phyloP scores from a whole-genome alignment of 768 basidiomycete genomes.

The Saitozyma sp. region DNA sequence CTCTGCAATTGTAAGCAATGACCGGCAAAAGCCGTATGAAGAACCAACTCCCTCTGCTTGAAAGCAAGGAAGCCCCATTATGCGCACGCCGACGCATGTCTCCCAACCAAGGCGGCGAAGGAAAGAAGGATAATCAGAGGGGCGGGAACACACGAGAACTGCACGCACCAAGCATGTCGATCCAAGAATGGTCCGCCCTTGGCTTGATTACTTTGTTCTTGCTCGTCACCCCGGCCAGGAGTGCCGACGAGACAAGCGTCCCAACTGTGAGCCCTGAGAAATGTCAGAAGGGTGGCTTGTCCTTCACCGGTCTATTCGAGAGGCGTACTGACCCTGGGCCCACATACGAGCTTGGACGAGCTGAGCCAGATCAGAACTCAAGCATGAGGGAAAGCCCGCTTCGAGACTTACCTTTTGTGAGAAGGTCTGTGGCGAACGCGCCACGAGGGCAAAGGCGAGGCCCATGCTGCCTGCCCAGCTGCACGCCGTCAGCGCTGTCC shows the following conservation, averaged over 20 bases:
- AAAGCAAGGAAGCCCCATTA: no score
- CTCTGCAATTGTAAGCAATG: no score
- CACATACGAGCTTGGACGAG: slow-evolving; percentile 52
- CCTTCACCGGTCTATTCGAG: no score
- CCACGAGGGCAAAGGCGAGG: slow-evolving; percentile 38
- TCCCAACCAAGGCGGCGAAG: no score
- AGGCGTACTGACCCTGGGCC: slow-evolving; percentile 42
- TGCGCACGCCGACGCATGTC: no score
- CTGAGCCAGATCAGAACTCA: slow-evolving; percentile 12
- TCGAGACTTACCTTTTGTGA: slow-evolving; percentile 43
- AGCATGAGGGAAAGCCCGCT: neutral
- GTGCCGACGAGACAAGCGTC: slow-evolving; percentile 41
- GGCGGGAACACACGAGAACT: no score
- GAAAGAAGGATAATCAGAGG: no score
- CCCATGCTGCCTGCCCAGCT: slow-evolving; percentile 50
- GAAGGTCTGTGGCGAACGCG: slow-evolving; percentile 41
- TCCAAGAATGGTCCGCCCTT: slow-evolving; percentile 45
- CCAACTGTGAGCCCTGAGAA: slow-evolving; percentile 42
- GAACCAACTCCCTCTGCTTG: no score
- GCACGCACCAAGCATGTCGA: slow-evolving; percentile 44
- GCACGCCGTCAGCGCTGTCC: slow-evolving; percentile 2
- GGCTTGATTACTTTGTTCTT: slow-evolving; percentile 17
- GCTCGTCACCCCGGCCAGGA: slow-evolving; percentile 35
- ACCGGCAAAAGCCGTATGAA: no score
- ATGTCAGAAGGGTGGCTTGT: neutral